A percentile compares a stretch with the other conserved stretches of the same genome.
Evolutionary conservation across 2,329 filamentous ascomycete species (phyloP).

Genomic region (Ampelomyces quisqualis): DNA sequence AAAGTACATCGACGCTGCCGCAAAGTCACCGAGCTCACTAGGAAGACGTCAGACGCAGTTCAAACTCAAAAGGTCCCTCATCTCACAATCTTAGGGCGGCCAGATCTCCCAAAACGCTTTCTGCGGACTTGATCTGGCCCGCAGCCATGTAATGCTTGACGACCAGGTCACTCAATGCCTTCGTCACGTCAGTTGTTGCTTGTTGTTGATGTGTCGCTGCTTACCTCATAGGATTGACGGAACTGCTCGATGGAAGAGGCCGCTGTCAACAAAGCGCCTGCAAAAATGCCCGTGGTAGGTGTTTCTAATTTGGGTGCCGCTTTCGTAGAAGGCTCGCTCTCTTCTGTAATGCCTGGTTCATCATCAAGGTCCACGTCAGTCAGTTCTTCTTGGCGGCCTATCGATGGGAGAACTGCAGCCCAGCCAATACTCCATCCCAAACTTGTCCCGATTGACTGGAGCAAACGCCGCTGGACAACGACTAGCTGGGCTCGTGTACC

Average conservation of each 20-base stretch:
- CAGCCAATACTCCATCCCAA: slow-evolving; percentile 77
- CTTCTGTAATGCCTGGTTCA: too few species aligned
- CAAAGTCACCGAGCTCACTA: slow-evolving; percentile 67
- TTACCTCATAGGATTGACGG: slow-evolving; percentile 45
- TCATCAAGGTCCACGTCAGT: slow-evolving; percentile 43
- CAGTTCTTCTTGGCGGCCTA: slow-evolving; percentile 31
- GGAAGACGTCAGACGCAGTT: slow-evolving; percentile 6
- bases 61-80: background rate
- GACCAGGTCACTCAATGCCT: slow-evolving; percentile 80
- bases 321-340: slow-evolving; percentile 10
- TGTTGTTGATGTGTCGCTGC: background rate
- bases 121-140: slow-evolving; percentile 73
- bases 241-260: slow-evolving; percentile 44
- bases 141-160: slow-evolving; percentile 81
- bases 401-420: slow-evolving; percentile 48
- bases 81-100: slow-evolving; percentile 72
- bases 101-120: slow-evolving; percentile 78
- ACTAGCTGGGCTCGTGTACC: slow-evolving; percentile 81
- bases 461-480: slow-evolving; percentile 73
- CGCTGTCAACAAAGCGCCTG: slow-evolving; percentile 34
- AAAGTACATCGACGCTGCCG: slow-evolving; percentile 74
- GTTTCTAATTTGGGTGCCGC: too few species aligned
- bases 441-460: slow-evolving; percentile 71
- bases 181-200: slow-evolving; percentile 52
- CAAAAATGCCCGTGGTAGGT: slow-evolving; percentile 33